These are phyloP conservation scores for Microcera coccophila DNA, from an alignment of 2,329 filamentous ascomycete species.

Conservation along the genomic window DNA sequence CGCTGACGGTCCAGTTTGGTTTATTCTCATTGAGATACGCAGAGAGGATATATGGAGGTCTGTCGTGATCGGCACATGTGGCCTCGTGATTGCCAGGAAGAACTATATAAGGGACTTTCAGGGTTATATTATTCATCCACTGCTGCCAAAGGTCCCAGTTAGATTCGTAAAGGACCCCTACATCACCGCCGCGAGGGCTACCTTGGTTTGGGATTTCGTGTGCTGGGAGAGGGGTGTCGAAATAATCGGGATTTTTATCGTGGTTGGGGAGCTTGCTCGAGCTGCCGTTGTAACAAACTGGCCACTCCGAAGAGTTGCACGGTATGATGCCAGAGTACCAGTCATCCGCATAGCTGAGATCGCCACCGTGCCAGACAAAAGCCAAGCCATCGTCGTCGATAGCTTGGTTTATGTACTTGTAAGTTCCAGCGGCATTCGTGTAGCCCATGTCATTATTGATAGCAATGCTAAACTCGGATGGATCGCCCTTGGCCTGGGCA, in stretches of 20 bases:
- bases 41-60: conserved; percentile 40
- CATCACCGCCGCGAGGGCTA: conserved; percentile 44
- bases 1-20: conserved; percentile 41
- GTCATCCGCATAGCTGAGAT: conserved; percentile 49
- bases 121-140: conserved; percentile 41
- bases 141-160: conserved; percentile 53
- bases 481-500: conserved; percentile 40
- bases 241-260: conserved; percentile 32
- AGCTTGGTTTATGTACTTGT: conserved; percentile 39
- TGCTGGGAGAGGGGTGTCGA: conserved; percentile 40
- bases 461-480: conserved; percentile 40
- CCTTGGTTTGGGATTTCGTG: conserved; percentile 45
- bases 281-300: conserved; percentile 50
- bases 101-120: conserved; percentile 47
- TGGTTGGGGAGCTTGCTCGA: conserved; percentile 38
- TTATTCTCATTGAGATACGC: conserved; percentile 44
- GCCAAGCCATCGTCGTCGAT: conserved; percentile 43
- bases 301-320: conserved; percentile 44
- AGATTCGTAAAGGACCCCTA: conserved; percentile 46
- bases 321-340: conserved; percentile 51
- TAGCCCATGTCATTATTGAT: conserved; percentile 53
- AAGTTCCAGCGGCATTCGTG: conserved; percentile 48
- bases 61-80: conserved; percentile 46
- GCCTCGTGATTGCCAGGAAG: conserved; percentile 50
- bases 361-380: conserved; percentile 52